phyloP scores from a whole-genome alignment of 2,329 filamentous ascomycete species.

The Pseudogymnoascus sp. region DNA sequence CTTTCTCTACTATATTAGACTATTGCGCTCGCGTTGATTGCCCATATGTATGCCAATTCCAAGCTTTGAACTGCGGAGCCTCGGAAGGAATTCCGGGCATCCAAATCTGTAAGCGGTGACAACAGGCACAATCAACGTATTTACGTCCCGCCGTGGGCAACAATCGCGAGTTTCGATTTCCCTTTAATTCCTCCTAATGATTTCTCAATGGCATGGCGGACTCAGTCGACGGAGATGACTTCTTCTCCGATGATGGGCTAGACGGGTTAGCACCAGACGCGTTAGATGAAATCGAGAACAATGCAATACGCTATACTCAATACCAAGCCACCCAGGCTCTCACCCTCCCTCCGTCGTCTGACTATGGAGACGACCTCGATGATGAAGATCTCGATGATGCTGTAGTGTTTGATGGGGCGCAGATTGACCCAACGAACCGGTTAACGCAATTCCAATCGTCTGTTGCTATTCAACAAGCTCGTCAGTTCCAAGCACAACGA shows the following conservation, averaged over 20 bases:
- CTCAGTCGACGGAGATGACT: conserved; percentile 38
- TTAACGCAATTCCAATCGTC: conserved; percentile 1
- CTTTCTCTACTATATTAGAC: not conserved
- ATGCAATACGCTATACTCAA: conserved; percentile 50
- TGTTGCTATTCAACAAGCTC: conserved; percentile 1
- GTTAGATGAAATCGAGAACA: conserved; percentile 54
- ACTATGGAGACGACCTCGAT: conserved; percentile 29
- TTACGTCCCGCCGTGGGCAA: not conserved
- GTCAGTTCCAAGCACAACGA: conserved; percentile 8
- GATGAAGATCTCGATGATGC: conserved; percentile 43
- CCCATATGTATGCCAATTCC: not conserved
- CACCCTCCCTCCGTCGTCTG: conserved; percentile 25
- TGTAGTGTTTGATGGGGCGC: conserved; percentile 36
- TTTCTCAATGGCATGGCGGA: conserved; percentile 32
- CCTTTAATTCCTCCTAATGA: conserved; percentile 15
- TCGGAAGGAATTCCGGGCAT: not conserved
- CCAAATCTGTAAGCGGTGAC: conserved; percentile 4
- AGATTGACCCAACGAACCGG: not conserved
- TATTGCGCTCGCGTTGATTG: not conserved
- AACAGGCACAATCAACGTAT: not conserved
- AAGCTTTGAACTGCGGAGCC: not conserved
- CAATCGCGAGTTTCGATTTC: not conserved
- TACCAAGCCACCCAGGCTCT: conserved; percentile 18
- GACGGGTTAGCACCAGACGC: conserved; percentile 50
- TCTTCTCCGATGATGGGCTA: conserved; percentile 56